Evolutionary conservation across 371 early-diverging fungal genomes (phyloP).

Genomic region (Mucor indicus): DNA sequence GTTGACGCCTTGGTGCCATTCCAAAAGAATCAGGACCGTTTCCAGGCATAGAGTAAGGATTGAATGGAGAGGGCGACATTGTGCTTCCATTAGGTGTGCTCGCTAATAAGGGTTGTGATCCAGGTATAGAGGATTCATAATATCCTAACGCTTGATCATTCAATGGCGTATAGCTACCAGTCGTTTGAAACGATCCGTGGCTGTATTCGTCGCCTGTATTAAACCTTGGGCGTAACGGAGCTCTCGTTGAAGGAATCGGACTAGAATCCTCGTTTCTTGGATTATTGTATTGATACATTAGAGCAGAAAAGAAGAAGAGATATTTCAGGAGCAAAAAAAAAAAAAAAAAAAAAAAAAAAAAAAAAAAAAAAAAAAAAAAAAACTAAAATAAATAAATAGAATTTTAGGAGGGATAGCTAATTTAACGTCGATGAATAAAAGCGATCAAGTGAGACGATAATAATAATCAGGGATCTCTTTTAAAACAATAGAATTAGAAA

Average conservation of each 20-base stretch:
- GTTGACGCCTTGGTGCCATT: constrained; percentile 46
- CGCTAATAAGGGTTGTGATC: constrained; percentile 9
- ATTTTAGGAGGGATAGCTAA: background rate
- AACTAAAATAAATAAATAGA: background rate
- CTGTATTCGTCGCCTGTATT: constrained; percentile 21
- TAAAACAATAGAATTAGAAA: too few relatives aligned
- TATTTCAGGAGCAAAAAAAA: background rate
- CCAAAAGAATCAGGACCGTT: constrained; percentile 35
- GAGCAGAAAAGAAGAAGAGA: background rate
- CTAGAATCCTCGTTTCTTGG: constrained; percentile 6
- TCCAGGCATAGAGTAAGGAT: constrained; percentile 15
- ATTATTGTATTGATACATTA: constrained; percentile 17
- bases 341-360: constrained; percentile 1
- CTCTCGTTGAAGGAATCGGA: constrained; percentile 15
- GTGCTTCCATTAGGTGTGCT: constrained; percentile 4
- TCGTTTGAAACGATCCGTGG: constrained; percentile 13
- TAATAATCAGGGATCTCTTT: too few relatives aligned
- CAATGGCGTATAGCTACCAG: background rate
- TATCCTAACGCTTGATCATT: constrained; percentile 8
- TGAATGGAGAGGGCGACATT: constrained; percentile 6
- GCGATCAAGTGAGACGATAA: too few relatives aligned
- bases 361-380: constrained; percentile 1
- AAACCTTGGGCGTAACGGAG: constrained; percentile 15
- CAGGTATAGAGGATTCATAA: constrained; percentile 18
- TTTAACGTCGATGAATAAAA: too few relatives aligned